Conservation (phyloP, 768 basidiomycete genomes). For the Neoboletus magnificus region DNA sequence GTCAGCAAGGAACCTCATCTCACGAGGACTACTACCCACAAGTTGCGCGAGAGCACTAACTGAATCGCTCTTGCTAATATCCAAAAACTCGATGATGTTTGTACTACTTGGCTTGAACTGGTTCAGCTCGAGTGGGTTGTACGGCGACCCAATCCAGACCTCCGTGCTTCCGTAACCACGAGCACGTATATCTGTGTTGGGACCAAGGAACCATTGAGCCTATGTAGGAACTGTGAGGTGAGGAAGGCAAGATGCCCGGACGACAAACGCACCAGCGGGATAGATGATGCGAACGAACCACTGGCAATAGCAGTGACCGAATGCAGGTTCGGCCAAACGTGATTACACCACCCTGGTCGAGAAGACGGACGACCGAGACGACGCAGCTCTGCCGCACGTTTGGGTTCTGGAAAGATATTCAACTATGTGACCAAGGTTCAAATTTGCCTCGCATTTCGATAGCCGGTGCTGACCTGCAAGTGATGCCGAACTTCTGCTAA, state of each 20-base stretch:
- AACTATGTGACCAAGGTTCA: neutral
- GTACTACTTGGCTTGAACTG: neutral
- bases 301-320: conserved; percentile 7
- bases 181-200: neutral
- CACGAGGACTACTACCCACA: neutral
- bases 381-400: conserved; percentile 9
- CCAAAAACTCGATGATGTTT: conserved; percentile 14
- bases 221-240: neutral
- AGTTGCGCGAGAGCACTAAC: neutral
- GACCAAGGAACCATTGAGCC: conserved; percentile 15
- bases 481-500: conserved; percentile 1
- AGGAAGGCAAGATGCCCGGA: too few species aligned
- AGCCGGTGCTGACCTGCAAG: neutral
- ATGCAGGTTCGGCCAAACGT: conserved; percentile 10
- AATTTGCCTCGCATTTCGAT: neutral
- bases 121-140: conserved; percentile 6
- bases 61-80: conserved; percentile 2
- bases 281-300: conserved; percentile 10
- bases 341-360: conserved; percentile 12
- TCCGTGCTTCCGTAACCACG: conserved; percentile 6
- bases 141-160: conserved; percentile 1
- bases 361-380: conserved; percentile 13
- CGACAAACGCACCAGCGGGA: conserved; percentile 7
- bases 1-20: neutral
- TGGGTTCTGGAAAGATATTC: conserved; percentile 4